phyloP scores from a whole-genome alignment of 169 alveolate genomes.

The Eimeria maxima region DNA sequence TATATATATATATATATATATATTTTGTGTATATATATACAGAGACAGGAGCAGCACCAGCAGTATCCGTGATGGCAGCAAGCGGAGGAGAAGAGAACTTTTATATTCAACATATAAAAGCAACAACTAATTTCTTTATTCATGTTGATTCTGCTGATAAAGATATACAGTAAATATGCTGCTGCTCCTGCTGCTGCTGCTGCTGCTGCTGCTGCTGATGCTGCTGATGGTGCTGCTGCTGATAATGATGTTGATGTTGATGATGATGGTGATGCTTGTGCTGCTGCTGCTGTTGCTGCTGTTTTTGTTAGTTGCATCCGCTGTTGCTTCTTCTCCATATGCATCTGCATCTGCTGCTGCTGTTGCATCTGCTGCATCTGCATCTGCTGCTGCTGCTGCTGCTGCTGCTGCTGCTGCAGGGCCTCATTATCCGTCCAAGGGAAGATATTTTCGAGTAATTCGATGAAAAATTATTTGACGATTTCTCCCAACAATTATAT shows the following conservation, averaged over 20 bases:
- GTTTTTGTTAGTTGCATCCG: background rate
- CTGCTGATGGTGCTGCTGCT: slow-evolving; percentile 2
- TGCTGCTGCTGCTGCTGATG: slow-evolving; percentile 4
- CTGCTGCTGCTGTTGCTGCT: too few species aligned
- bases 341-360: background rate
- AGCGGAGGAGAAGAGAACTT: background rate
- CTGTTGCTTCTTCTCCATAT: background rate
- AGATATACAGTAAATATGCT: background rate
- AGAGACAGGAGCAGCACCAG: background rate
- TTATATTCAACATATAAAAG: background rate
- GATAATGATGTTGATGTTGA: background rate
- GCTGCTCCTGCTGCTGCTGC: slow-evolving; percentile 22
- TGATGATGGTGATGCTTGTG: background rate
- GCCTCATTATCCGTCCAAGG: background rate
- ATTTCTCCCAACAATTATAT: background rate
- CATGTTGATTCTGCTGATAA: background rate
- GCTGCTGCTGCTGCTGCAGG: too few species aligned
- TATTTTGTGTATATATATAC: too few species aligned
- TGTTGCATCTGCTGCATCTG: too few species aligned
- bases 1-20: too few species aligned
- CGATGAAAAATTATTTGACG: background rate
- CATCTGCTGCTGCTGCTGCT: too few species aligned
- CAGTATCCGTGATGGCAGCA: background rate
- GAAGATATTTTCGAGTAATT: background rate
- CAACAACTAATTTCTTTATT: background rate